A percentile compares a stretch with the other conserved stretches of the same genome.
Evolutionary conservation across 2,329 filamentous ascomycete genomes (phyloP).

Genomic region (Verticillium klebahnii): DNA sequence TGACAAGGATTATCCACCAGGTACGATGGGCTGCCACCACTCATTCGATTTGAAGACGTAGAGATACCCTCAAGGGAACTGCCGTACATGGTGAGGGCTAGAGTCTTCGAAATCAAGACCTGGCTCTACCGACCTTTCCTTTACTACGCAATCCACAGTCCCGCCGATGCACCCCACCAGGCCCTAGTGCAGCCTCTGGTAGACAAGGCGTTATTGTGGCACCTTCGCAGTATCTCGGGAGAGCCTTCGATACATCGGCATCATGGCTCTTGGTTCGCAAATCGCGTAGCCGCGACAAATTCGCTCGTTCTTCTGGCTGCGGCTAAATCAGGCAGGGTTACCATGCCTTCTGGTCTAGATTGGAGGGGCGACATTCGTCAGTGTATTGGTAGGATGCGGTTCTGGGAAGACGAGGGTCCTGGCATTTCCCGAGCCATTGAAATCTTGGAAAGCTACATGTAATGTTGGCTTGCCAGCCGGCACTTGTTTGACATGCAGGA

Average conservation of each 20-base stretch:
- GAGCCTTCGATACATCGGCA: slow-evolving; percentile 22
- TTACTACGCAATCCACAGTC: slow-evolving; percentile 14
- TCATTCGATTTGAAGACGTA: not conserved
- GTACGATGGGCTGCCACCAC: not conserved
- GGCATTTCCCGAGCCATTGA: not conserved
- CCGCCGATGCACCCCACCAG: not conserved
- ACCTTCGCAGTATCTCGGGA: slow-evolving; percentile 14
- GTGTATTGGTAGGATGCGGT: not conserved
- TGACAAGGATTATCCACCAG: not conserved
- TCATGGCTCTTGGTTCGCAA: slow-evolving; percentile 24
- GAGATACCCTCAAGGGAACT: not conserved
- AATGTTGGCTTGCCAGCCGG: not conserved
- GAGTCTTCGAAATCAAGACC: slow-evolving; percentile 7
- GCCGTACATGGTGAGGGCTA: not conserved
- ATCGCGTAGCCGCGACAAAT: slow-evolving; percentile 14
- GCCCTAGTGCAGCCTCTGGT: slow-evolving; percentile 11
- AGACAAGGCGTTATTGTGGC: slow-evolving; percentile 16
- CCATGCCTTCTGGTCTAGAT: not conserved
- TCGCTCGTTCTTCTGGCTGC: slow-evolving; percentile 22
- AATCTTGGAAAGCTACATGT: not conserved
- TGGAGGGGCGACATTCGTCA: not conserved
- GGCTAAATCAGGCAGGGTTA: slow-evolving; percentile 10
- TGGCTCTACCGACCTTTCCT: slow-evolving; percentile 16
- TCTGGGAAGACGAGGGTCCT: not conserved
- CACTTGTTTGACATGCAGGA: no score